phyloP scores from a whole-genome alignment of 2,329 filamentous ascomycete species.

The Byssoonygena ceratinophila region DNA sequence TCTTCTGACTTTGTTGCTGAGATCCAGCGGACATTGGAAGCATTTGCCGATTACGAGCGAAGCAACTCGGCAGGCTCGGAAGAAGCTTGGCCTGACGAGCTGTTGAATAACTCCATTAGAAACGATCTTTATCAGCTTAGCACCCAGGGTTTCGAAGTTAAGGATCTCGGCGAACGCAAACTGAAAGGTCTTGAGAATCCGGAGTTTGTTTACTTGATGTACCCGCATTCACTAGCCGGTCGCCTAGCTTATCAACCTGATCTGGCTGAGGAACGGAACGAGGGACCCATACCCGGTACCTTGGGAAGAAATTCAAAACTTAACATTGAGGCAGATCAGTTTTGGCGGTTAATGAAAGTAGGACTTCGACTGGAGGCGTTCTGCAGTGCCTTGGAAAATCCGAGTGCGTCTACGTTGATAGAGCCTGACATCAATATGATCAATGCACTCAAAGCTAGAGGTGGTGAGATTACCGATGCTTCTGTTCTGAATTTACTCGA shows the following conservation, averaged over 20 bases:
- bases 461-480: conserved; percentile 76
- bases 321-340: conserved; percentile 70
- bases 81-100: conserved; percentile 65
- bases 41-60: conserved; percentile 74
- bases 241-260: conserved; percentile 46
- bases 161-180: conserved; percentile 89
- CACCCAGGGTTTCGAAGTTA: conserved; percentile 90
- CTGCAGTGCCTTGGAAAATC: conserved; percentile 74
- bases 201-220: conserved; percentile 89
- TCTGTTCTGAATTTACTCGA: conserved; percentile 85
- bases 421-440: conserved; percentile 74
- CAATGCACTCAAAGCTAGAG: conserved; percentile 59
- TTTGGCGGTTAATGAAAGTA: conserved; percentile 84
- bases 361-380: conserved; percentile 85
- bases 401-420: conserved; percentile 53
- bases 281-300: conserved; percentile 46
- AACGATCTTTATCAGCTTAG: conserved; percentile 78
- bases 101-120: conserved; percentile 63
- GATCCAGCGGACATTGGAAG: conserved; percentile 81
- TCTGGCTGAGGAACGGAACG: conserved; percentile 35
- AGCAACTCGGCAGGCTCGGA: conserved; percentile 58
- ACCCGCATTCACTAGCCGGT: conserved; percentile 76
- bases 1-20: conserved; percentile 96
- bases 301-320: conserved; percentile 54
- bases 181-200: conserved; percentile 96